Base-by-base conservation (phyloP, 176 grass and related monocot species). In the Stipa capillata region DNA sequence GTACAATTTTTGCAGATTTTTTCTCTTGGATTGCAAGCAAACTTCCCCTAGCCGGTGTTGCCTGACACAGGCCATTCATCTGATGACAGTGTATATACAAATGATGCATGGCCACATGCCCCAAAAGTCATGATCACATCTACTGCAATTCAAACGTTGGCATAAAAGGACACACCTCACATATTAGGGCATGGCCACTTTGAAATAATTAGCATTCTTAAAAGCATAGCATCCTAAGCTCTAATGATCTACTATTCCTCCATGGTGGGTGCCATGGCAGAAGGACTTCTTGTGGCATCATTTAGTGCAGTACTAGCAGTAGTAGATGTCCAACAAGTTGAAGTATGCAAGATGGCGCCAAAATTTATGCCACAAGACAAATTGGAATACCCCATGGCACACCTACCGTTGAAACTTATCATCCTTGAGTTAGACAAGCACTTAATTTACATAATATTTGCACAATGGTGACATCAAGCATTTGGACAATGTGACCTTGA, bases 401-500 rank as follows among this genome's bases (percentile, higher is more conserved):
- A 52, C 42, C 78, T 61, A 69, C 63, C n/a, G 66, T 57, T 48
- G 49, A 58, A 81, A 35, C 51, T 80, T 81, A 74, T 41, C 50
- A 31, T 81, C 62, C 28, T 55, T 55, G 68, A 36, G n/a, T n/a
- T n/a, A n/a, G 31, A 0, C n/a, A 35, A 4, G 20, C 12, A 51
- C 39, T 74, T 83, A 73, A 20, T 43, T 70, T 72, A 74, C 66
- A 68, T 58, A 18, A 29, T 82, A 43, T 31, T 68, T 65, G 63
- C 87, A 34, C 60, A 20, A 81, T 73, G 77, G 63, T 89, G 87
- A 85, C 87, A 89, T 86, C 88, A 83, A 79, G 51, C 78, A 1
- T 86, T n/a, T 31, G 84, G 50, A 4, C 21, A 31, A 10, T n/a
- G 88, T 31, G 84, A 6, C 61, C 75, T 80, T 5, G 39, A 75